These are phyloP conservation scores for Chlamydomonas sp. DNA, from an alignment of 139 green algal genomes.

Conservation along the genomic window DNA sequence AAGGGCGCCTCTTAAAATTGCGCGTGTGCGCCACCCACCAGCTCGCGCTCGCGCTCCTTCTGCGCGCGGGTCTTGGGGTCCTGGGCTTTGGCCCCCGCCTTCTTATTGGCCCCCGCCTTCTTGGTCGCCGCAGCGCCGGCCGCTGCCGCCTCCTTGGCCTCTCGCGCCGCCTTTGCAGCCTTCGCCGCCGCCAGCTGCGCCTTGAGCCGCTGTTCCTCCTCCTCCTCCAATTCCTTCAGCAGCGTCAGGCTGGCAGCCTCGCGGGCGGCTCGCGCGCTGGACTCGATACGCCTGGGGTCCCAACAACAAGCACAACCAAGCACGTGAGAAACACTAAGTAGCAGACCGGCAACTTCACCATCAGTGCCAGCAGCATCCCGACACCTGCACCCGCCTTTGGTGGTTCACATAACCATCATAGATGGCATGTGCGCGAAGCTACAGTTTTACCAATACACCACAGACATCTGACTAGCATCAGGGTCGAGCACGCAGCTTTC, in stretches of 20 bases:
- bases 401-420: too few species aligned
- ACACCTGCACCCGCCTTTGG: too few species aligned
- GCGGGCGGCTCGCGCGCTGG: conserved; percentile 48
- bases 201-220: conserved; percentile 39
- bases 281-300: conserved; percentile 57
- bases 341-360: too few species aligned
- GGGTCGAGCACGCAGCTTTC: neutral
- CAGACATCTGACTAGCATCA: neutral
- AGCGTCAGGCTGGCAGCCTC: conserved; percentile 70
- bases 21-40: conserved; percentile 18
- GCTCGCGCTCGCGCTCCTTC: conserved; percentile 38
- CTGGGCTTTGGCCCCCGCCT: conserved; percentile 44
- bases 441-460: too few species aligned
- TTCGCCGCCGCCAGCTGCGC: neutral
- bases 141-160: neutral
- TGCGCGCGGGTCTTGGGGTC: conserved; percentile 25
- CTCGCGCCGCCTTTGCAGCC: neutral
- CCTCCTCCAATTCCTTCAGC: conserved; percentile 73
- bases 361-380: too few species aligned
- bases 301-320: neutral
- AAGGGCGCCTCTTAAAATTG: neutral
- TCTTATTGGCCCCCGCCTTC: conserved; percentile 49
- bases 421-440: too few species aligned
- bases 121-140: conserved; percentile 28
- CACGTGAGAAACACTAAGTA: too few species aligned